Conservation (phyloP, 164 flowering plant genomes). For the Santalum album region DNA sequence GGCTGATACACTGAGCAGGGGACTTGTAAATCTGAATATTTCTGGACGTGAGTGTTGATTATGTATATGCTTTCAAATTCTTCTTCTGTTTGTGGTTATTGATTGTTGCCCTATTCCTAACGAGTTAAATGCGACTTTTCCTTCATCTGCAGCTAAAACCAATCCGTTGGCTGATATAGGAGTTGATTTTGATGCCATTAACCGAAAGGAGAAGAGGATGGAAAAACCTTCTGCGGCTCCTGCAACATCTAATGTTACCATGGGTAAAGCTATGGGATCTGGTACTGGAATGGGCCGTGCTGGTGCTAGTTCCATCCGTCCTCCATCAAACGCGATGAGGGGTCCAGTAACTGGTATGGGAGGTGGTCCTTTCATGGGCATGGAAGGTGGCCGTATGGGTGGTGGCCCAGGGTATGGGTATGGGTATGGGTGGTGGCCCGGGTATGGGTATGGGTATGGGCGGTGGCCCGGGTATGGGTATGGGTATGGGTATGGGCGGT, state of each 20-base stretch:
- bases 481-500: conserved; percentile 19
- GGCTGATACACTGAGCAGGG: conserved; percentile 94
- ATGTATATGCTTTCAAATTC: neutral
- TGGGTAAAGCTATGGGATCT: conserved; percentile 99
- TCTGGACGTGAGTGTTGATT: conserved; percentile 75
- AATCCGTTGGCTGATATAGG: conserved; percentile 94
- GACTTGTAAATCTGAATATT: conserved; percentile 84
- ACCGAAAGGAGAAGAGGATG: conserved; percentile 83
- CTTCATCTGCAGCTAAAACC: conserved; percentile 69
- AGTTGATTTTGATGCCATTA: conserved; percentile 89
- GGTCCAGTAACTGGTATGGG: conserved; percentile 23
- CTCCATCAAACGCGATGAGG: conserved; percentile 55
- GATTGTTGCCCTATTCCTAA: no score
- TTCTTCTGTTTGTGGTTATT: no score
- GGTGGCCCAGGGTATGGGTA: no score
- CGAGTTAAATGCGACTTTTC: conserved; percentile 4
- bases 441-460: conserved; percentile 20
- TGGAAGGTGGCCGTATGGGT: no score
- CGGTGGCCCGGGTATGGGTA: conserved; percentile 15
- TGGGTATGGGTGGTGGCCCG: conserved; percentile 30
- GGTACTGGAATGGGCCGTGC: conserved; percentile 95
- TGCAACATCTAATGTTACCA: conserved; percentile 52
- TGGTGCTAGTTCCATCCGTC: conserved; percentile 60
- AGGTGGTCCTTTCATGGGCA: conserved; percentile 33
- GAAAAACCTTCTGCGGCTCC: conserved; percentile 56